These are phyloP conservation scores for Diutina scorzettiae DNA, from an alignment of 1,139 yeast genomes.

Conservation along the genomic window DNA sequence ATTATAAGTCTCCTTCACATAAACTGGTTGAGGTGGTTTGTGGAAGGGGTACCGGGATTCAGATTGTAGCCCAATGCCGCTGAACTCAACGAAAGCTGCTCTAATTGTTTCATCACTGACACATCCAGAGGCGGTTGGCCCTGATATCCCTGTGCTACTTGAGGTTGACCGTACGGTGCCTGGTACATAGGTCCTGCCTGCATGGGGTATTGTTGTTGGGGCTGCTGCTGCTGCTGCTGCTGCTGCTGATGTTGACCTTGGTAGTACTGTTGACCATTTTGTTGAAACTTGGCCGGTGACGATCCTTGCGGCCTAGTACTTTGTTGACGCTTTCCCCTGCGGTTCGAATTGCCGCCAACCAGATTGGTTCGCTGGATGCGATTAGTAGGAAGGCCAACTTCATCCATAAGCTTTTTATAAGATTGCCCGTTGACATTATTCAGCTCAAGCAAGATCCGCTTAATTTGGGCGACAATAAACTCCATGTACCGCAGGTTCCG, in stretches of 20 bases:
- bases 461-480: conserved; percentile 46
- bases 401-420: conserved; percentile 82
- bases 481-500: conserved; percentile 35
- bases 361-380: conserved; percentile 10
- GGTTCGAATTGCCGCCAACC: background rate
- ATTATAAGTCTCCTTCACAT: background rate
- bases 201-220: conserved; percentile 9
- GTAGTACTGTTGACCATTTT: background rate
- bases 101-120: conserved; percentile 36
- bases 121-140: conserved; percentile 16
- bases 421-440: conserved; percentile 53
- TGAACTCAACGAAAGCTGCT: conserved; percentile 35
- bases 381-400: conserved; percentile 59
- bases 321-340: background rate
- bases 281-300: background rate
- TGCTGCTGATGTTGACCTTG: conserved; percentile 2
- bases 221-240: conserved; percentile 10
- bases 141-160: background rate
- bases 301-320: background rate
- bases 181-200: conserved; percentile 9
- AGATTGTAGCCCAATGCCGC: conserved; percentile 39
- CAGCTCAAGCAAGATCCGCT: conserved; percentile 46
- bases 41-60: conserved; percentile 25
- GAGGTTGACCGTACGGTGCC: background rate
- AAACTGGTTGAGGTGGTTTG: background rate